Evolutionary conservation across 2,329 filamentous ascomycete genomes (phyloP).

Genomic region (Colletotrichum horii): DNA sequence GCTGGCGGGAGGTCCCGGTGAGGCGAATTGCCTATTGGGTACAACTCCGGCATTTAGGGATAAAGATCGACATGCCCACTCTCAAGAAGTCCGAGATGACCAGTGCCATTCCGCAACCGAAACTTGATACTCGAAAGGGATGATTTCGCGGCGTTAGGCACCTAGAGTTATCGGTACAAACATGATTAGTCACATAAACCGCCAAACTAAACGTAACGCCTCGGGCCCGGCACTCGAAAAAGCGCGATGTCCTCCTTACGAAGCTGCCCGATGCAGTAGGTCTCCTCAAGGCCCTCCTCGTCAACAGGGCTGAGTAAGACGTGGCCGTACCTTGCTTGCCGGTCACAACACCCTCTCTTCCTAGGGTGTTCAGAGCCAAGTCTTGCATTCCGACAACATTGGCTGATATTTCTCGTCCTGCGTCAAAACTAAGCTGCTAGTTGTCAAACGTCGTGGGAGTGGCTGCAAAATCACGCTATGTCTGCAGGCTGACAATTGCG

Average conservation of each 20-base stretch:
- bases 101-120: background rate
- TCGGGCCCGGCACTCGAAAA: background rate
- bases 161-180: background rate
- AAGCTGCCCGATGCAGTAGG: background rate
- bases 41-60: background rate
- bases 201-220: background rate
- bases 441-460: background rate
- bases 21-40: background rate
- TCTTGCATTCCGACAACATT: background rate
- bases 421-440: background rate
- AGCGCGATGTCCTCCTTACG: background rate
- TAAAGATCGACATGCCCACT: background rate
- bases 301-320: background rate
- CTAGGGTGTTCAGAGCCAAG: background rate
- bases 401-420: background rate
- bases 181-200: background rate
- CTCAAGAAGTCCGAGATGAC: background rate
- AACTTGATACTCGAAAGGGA: background rate
- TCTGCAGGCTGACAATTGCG: background rate
- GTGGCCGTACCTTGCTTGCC: background rate
- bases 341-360: background rate
- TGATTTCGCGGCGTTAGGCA: background rate
- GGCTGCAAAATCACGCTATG: background rate
- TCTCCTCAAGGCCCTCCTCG: background rate
- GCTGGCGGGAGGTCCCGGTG: background rate